phyloP scores from a whole-genome alignment of 2,329 filamentous ascomycete genomes.

The Didymosphaeria variabile region DNA sequence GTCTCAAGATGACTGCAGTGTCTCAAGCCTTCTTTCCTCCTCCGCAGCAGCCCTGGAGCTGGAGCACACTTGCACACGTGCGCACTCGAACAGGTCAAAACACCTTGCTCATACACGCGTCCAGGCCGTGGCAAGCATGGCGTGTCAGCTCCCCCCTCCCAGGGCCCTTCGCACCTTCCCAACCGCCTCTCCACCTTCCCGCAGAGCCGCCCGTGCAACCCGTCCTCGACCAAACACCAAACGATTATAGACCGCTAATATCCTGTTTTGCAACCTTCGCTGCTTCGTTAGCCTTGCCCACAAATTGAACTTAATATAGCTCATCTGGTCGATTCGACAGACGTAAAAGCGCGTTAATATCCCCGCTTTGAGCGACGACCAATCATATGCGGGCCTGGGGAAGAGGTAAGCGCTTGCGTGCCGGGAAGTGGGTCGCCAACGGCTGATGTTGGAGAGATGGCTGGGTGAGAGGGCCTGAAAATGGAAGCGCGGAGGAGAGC shows the following conservation, averaged over 20 bases:
- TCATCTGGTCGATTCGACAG: neutral
- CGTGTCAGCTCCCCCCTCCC: no score
- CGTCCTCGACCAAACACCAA: neutral
- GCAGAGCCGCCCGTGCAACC: slow-evolving; percentile 13
- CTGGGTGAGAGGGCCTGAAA: neutral
- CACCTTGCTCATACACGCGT: neutral
- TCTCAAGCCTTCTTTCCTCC: no score
- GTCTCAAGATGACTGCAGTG: no score
- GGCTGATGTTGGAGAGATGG: neutral
- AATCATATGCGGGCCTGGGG: neutral
- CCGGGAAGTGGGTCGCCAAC: neutral
- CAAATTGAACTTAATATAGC: neutral
- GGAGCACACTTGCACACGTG: neutral
- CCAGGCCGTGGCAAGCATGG: no score
- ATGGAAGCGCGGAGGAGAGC: no score
- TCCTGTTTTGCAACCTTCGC: neutral
- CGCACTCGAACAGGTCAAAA: neutral
- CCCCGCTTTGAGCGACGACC: neutral
- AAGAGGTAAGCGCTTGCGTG: neutral
- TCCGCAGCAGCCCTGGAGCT: no score
- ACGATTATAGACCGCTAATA: slow-evolving; percentile 2
- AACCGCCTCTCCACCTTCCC: slow-evolving; percentile 4
- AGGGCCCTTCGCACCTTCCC: neutral
- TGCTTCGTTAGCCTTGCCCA: no score
- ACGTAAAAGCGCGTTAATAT: neutral